Evolutionary conservation across 2,329 filamentous ascomycete genomes (phyloP), one percentile per base, ranked within the genome.

Genomic region (Penicillium nordicum): DNA sequence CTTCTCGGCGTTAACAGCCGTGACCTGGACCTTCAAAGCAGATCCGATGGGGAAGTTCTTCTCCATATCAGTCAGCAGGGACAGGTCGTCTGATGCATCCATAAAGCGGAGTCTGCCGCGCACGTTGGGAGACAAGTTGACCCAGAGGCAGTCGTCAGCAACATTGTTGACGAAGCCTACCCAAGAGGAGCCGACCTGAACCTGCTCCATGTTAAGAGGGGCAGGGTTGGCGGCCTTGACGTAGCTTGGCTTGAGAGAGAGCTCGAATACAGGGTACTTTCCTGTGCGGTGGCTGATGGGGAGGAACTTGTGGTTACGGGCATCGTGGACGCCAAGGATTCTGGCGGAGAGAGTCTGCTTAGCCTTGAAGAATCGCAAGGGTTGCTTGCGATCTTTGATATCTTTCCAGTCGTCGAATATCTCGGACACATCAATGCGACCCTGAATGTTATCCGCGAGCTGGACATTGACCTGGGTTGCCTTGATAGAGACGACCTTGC

Each of bases 141-240:
- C 88, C 93, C 94, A 97, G 23, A 96, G 80, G 68, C 84, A 89
- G 62, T 90, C 86, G 29, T 89, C 82, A 23, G 84, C 84, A 59
- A 93, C 81, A 69, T 97, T 97, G 80, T 97, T 99, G 70, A 99
- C 85, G 69, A 93, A 97, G 1, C 88, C 92, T 49, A 95, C 74
- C 74, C 89, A 86, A 2, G 82, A 84, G 18, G 88, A 87, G 18
- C 88, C 92, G 49, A 84, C 78, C 65, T 88, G 80, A 59, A 99
- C 77, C 57, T 89, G 84, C 27, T 90, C 86, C 32, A 97, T 78
- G 8, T 85, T 85, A 44, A 96, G 78, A 1, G 87, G 77, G 51
- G 86, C 80, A 40, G 87, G 72, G 57, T 88, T 83, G 55, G 70
- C 72, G n/a, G 77, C 72, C 43, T 78, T 63, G 38, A 82, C 68